Percentiles rank a stretch among this genome's conserved stretches.
Evolutionary conservation across 495 filamentous ascomycete genomes (phyloP).

Genomic region (Sabuloglossum arenarium): DNA sequence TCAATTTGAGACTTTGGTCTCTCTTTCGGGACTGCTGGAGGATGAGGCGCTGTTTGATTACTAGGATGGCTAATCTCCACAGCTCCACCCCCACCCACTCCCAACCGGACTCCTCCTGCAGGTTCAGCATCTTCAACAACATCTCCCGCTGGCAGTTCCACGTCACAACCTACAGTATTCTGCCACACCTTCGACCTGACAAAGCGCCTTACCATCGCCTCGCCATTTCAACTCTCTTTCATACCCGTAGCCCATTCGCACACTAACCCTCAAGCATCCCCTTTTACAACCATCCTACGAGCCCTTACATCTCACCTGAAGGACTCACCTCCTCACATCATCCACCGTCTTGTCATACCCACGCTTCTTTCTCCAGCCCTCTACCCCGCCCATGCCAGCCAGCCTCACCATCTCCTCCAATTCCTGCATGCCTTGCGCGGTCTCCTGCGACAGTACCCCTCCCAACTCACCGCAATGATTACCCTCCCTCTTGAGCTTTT

Average conservation of each 20-base stretch:
- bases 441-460: conserved; percentile 43
- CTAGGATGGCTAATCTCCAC: conserved; percentile 6
- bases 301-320: conserved; percentile 35
- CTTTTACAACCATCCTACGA: conserved; percentile 42
- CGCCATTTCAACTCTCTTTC: conserved; percentile 31
- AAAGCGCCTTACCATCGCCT: conserved; percentile 49
- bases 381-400: conserved; percentile 45
- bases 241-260: conserved; percentile 28
- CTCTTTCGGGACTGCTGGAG: not conserved
- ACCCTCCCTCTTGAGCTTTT: conserved; percentile 66
- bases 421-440: conserved; percentile 68
- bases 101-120: conserved; percentile 4
- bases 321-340: conserved; percentile 30
- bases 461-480: conserved; percentile 48
- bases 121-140: not conserved
- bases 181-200: conserved; percentile 83
- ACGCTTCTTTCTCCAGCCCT: conserved; percentile 62
- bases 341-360: conserved; percentile 74
- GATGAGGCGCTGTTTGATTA: not conserved
- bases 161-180: conserved; percentile 28
- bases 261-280: conserved; percentile 22
- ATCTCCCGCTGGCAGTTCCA: not conserved
- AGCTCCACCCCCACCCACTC: conserved; percentile 10
- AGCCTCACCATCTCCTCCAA: conserved; percentile 51
- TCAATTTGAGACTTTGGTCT: not conserved